phyloP scores from a whole-genome alignment of 2,329 filamentous ascomycete species.

The Ceratocystis colombiana region DNA sequence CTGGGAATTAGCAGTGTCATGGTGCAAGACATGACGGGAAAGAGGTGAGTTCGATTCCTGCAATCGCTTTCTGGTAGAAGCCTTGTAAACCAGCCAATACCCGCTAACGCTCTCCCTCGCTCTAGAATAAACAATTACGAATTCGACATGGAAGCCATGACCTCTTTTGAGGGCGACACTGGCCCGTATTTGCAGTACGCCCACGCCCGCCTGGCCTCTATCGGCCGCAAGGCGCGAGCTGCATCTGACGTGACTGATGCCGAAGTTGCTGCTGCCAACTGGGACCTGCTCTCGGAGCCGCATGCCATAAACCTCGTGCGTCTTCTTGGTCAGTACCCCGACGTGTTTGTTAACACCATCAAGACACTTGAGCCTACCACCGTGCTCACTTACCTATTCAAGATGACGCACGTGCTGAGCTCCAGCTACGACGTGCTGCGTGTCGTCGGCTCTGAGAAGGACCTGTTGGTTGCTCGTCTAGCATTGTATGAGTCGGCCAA shows the following conservation, averaged over 20 bases:
- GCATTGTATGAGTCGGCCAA: constrained; percentile 68
- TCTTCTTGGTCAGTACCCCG: constrained; percentile 72
- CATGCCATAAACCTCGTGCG: constrained; percentile 66
- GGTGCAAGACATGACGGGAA: constrained; percentile 96
- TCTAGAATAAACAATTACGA: constrained; percentile 53
- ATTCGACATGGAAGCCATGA: constrained; percentile 75
- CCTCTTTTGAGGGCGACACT: constrained; percentile 74
- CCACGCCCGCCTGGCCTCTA: constrained; percentile 60
- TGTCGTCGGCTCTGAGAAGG: constrained; percentile 67
- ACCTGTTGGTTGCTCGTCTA: constrained; percentile 61
- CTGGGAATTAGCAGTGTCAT: constrained; percentile 92
- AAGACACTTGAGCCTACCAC: constrained; percentile 68
- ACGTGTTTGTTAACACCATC: constrained; percentile 72
- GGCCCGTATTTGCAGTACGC: constrained; percentile 80
- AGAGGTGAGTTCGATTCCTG: constrained; percentile 38
- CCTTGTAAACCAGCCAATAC: constrained; percentile 16
- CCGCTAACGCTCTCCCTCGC: constrained; percentile 14
- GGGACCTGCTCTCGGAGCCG: constrained; percentile 57
- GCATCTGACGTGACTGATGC: constrained; percentile 45
- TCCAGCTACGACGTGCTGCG: constrained; percentile 73
- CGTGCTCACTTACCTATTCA: constrained; percentile 60
- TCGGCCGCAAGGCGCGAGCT: constrained; percentile 47
- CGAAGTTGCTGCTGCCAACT: constrained; percentile 53
- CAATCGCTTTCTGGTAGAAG: constrained; percentile 3
- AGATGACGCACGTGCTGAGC: constrained; percentile 72